Base-by-base conservation (phyloP, 139 green algal species). In the Volvox reticuliferus region DNA sequence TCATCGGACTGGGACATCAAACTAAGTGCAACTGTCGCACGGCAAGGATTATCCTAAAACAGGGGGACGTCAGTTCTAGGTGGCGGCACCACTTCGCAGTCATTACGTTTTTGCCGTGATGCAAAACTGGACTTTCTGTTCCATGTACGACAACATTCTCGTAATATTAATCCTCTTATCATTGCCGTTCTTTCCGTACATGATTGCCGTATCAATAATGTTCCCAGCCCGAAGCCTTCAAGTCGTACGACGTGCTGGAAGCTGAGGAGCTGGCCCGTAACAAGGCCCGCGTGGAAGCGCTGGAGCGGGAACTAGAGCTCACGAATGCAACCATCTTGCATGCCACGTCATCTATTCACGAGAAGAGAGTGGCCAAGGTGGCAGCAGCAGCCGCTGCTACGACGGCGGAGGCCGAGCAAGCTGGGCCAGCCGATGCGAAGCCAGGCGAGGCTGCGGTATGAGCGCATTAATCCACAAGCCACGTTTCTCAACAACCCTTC, bases 221-320 rank as follows among this genome's bases (percentile, higher is more conserved):
- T 55, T 9, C 61, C 30, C 61, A 88, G 82, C 82, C 82, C 65
- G 82, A 88, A 32, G 32, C 33, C 24, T 44, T 88, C 82, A 88
- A 88, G 65, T 44, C 82, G 33, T 67, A 67, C 65, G 82, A 37
- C 13, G 63, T 79, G 20, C 82, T 88, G 63, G 63, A 79, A 26
- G 82, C 63, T 33, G 82, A 88, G 63, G 82, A 88, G 65, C 63
- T 88, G 19, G 82, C 82, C 3, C 63, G 63, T 9, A 79, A 67
- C 32, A 21, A 36, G 63, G 63, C 65, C 21, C 82, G 82, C 1
- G n/a, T 88, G 12, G 82, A 88, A 32, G 65, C 13, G 21, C 32
- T 88, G 33, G 63, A 79, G 63, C 32, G 33, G 1, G 82, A 88
- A 35, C 19, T 88, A 62, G 32, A 88, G 63, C 30, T 36, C 26